Evolutionary conservation across 441 rosid species (phyloP), one percentile per base, ranked within the genome.

Genomic region (Euphorbia celastroides): DNA sequence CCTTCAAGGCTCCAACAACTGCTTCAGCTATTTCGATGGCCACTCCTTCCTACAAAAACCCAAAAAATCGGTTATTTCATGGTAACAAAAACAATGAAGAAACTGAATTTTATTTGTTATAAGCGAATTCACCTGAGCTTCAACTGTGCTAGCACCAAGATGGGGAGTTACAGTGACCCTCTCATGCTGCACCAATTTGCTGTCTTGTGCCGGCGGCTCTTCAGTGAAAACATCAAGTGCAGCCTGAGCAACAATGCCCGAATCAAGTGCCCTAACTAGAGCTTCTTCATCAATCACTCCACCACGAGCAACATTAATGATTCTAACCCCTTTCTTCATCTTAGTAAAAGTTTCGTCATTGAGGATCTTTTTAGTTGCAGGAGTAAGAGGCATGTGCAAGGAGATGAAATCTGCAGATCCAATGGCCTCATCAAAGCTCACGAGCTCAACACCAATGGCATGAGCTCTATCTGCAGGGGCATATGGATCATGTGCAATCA

Each of bases 261-360:
- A 58, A 75, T 90, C 95, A 56, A 93, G 71, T 17, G 98, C 98
- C 72, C 93, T 85, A 38, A 90, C 95, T 2, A 93, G 80, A 28
- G 97, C 97, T 1, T 91, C 93, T 77, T 93, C 98, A 60, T 93
- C 98, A 42, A 93, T 90, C 36, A 91, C 97, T 41, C 96, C 98
- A 16, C 98, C 98, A 67, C 98, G 88, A 44, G 98, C 96, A 70
- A 93, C 98, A 76, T 89, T 93, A 38, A 90, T 80, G 4, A 93
- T 85, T 6, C 97, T 80, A 46, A 89, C 95, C 31, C 98, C 97
- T 73, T 83, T 90, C 83, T 90, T 90, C 95, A 93, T 89, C 79
- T 81, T 88, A 0, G 85, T 83, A 72, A 93, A 89, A 32, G 89
- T 80, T 6, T 93, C 86, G 12, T 89, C 93, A 41, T 90, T 90